Evolutionary conservation across 768 basidiomycete genomes (phyloP), one percentile per base, ranked within the genome.

Genomic region (Fibroporia radiculosa): DNA sequence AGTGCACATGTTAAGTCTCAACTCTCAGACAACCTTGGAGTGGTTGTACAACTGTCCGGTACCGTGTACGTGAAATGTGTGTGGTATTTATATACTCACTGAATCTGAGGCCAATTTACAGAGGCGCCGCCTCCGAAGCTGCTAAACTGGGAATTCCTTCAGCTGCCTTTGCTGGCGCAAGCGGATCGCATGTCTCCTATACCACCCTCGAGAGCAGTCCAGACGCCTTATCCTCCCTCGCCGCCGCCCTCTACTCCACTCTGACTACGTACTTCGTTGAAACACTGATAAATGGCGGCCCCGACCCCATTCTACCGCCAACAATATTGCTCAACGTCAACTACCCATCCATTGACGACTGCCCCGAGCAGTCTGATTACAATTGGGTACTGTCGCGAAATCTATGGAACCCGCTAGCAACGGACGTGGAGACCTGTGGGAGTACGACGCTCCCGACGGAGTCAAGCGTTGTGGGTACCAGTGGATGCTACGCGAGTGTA

Each of bases 101-200:
- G 13, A 28, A 6, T 7, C 3, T 18, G 31, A 8, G 5, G 10
- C 35, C 5, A 6, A 11, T 19, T 12, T 25, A 1, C 45, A 77
- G 74, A 19, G 73, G 73, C 4, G 75, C 75, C 1, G 73, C 75
- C 0, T 64, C 64, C 12, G 72, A 73, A 56, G 71, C 74, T 3
- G 69, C 73, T 1, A 52, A 64, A 32, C 65, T 71, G 51, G 75
- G 75, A 25, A 64, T 77, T 28, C 73, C 75, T 2, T 67, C 74
- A 1, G 63, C 69, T 25, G 75, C 75, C 0, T 75, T 74, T 60
- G 75, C 73, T 11, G 69, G 65, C 23, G 51, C 53, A 11, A 61
- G 65, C 14, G 71, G 65, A 8, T 60, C 67, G 0, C 63, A 68
- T 42, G 70, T 74, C 10, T 75, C 73, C 2, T 77, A 69, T 60